Base-by-base conservation (phyloP, 805 yeast species). In the Candida glaebosa region DNA sequence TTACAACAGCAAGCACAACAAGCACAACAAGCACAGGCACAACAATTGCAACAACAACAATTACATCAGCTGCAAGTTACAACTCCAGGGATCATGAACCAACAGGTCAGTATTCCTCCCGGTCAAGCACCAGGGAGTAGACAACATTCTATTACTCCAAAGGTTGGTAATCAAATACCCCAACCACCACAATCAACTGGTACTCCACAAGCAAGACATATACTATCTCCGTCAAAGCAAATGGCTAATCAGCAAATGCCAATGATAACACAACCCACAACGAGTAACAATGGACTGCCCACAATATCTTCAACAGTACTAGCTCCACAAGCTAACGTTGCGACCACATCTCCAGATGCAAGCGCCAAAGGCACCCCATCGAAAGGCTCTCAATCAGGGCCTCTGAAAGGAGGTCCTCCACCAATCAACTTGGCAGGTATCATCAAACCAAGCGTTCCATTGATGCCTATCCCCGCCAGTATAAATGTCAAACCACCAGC, bases 381-480 rank as follows among this genome's bases (percentile, higher is more conserved):
- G 17, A 35, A 35, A 22, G 18, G 30, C 14, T 22, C 38, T 12
- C 37, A 25, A 14, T 24, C 38, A 4, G 26, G 38, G 14, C 19
- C 20, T 2, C 33, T 37, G 33, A 30, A 18, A 18, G 18, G n/a
- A 19, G 34, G 39, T 3, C 42, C 41, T 12, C 31, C 38, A 5
- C 38, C 56, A 10, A 49, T 66, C 31, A 67, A 65, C 41, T 57
- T 67, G 25, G 51, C 65, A 18, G 73, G 65, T 39, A 65, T 65
- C 26, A 72, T 75, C 18, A 74, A 78, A 43, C 75, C 82, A 16
- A 64, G 75, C 35, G 78, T 75, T 20, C 87, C 88, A 2, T 73
- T 82, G n/a, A 69, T 83, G 26, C 84, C 87, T 1, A 82, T 91
- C 31, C 82, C 96, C 1, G 75, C 75, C 34, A 79, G 76, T 15